phyloP scores from a whole-genome alignment of 768 basidiomycete genomes.

The Porphyrellus cyaneotinctus region DNA sequence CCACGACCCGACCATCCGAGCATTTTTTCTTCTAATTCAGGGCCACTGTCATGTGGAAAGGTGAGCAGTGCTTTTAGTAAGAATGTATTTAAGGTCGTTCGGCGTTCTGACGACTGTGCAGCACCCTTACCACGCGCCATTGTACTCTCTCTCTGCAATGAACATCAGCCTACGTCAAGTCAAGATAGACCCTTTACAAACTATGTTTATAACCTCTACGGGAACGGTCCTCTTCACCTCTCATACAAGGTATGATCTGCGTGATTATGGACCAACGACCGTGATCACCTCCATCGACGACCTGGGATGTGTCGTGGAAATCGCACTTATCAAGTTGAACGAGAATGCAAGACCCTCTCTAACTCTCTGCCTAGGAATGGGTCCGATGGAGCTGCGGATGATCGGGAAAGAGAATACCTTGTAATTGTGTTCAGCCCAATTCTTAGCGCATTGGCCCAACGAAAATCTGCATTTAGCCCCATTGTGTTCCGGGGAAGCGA shows the following conservation, averaged over 20 bases:
- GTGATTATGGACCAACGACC: not conserved
- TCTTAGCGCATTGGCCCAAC: not conserved
- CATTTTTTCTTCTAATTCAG: not conserved
- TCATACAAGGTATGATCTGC: not conserved
- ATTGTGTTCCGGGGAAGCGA: conserved; percentile 11
- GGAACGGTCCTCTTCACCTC: conserved; percentile 15
- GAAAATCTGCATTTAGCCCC: not conserved
- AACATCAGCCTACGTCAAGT: conserved; percentile 20
- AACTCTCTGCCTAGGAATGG: not conserved
- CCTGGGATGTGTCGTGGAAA: conserved; percentile 1
- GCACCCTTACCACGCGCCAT: not conserved
- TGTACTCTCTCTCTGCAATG: conserved; percentile 2
- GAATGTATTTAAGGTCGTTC: not conserved
- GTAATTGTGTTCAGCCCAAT: not conserved
- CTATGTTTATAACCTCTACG: conserved; percentile 15
- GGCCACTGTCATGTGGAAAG: not conserved
- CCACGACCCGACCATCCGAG: not conserved
- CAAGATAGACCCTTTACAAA: conserved; percentile 4
- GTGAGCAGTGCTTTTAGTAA: not conserved
- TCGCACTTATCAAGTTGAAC: conserved; percentile 20
- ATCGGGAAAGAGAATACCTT: not conserved
- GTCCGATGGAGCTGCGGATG: conserved; percentile 2
- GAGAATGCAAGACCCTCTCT: not conserved
- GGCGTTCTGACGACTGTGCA: not conserved
- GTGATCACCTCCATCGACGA: conserved; percentile 14